Evolutionary conservation across 139 green algal species (phyloP), one percentile per base, ranked within the genome.

Genomic region (Axilococcus clingmanii): DNA sequence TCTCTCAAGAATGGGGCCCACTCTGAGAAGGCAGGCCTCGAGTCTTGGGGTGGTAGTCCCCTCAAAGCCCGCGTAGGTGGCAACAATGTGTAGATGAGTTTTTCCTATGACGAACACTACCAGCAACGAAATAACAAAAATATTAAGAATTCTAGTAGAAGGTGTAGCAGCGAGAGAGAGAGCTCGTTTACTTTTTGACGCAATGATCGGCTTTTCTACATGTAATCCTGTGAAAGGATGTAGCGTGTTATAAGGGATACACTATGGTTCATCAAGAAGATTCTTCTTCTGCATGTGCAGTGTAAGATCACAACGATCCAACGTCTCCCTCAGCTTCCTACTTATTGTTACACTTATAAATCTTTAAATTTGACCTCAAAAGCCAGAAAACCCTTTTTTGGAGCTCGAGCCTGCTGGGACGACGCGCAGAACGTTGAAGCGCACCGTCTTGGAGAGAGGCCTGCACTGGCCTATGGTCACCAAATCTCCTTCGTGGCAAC

Each of bases 361-460:
- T 49, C 9, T 19, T 12, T 32, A 49, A 49, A n/a, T n/a, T n/a
- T n/a, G n/a, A n/a, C n/a, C 23, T 71, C 43, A 81, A 46, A 81
- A 79, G 37, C 45, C 38, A 40, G 43, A 40, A 31, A 81, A 94
- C 60, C 70, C 77, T 80, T 95, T 95, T 75, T 93, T 93, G 45
- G 53, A 63, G 43, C 40, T 58, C 5, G 78, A 64, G 22, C 87
- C 85, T 16, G 70, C 55, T 20, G 91, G 82, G 41, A 85, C 87
- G 17, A 98, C 91, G 28, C 85, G 82, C 59, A 98, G 75, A 58
- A 96, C 89, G 68, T 98, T 98, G 87, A 98, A 98, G 22, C 91
- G 77, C 59, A 98, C 88, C 14, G 91, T 98, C 88, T 98, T 98
- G 50, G 84, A 95, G 59, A 98, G 83, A 6, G 91, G 91, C 59